These are phyloP conservation scores for Ophiostoma angusticollis DNA, from an alignment of 2,329 filamentous ascomycete genomes.

Conservation along the genomic window DNA sequence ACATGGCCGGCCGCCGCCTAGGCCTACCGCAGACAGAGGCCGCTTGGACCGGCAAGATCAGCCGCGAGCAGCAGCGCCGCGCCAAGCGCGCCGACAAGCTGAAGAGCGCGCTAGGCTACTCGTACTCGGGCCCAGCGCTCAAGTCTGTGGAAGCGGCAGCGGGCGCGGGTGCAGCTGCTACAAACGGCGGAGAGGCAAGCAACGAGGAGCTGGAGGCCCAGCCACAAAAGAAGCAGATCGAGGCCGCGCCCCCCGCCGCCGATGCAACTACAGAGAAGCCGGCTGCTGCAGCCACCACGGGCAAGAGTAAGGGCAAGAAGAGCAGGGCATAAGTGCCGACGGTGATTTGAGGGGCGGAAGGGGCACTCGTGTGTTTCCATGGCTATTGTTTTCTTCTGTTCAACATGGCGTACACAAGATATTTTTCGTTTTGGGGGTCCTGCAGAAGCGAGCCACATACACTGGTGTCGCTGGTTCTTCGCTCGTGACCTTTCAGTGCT, in stretches of 20 bases:
- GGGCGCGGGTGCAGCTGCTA: constrained; percentile 21
- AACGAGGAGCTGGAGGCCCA: neutral
- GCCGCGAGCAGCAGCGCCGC: constrained; percentile 59
- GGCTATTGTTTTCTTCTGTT: neutral
- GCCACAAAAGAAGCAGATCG: neutral
- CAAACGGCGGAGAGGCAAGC: constrained; percentile 16
- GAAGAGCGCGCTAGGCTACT: constrained; percentile 62
- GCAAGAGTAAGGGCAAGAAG: constrained; percentile 22
- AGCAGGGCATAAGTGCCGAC: constrained; percentile 13
- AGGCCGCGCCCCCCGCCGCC: too few species aligned
- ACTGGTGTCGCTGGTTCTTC: too few species aligned
- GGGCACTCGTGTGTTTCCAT: neutral
- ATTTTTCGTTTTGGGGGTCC: too few species aligned
- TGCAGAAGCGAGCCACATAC: too few species aligned
- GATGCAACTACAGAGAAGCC: too few species aligned
- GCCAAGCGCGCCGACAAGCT: constrained; percentile 58
- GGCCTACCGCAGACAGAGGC: constrained; percentile 60
- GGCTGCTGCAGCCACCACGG: constrained; percentile 23
- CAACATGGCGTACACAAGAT: too few species aligned
- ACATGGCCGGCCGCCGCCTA: constrained; percentile 65
- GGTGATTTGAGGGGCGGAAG: neutral
- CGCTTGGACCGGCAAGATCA: constrained; percentile 65
- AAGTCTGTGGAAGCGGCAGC: constrained; percentile 38
- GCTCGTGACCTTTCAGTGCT: too few species aligned
- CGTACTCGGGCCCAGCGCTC: constrained; percentile 61